A percentile compares a stretch with the other conserved stretches of the same genome.
Evolutionary conservation across 2,329 filamentous ascomycete species (phyloP).

Genomic region (Fusarium beomiforme): DNA sequence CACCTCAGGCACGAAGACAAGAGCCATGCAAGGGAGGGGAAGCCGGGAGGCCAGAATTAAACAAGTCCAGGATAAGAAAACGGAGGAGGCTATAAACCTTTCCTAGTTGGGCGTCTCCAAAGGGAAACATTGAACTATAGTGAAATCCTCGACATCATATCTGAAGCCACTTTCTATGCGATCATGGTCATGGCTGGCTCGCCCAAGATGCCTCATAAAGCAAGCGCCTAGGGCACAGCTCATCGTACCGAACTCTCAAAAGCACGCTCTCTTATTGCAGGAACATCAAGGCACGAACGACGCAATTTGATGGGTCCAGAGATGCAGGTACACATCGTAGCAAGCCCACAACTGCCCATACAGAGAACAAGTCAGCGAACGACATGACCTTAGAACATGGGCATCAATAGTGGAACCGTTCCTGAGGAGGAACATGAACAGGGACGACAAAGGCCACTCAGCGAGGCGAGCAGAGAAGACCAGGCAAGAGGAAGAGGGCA

Average conservation of each 20-base stretch:
- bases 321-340: slow-evolving; percentile 32
- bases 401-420: slow-evolving; percentile 22
- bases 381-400: slow-evolving; percentile 18
- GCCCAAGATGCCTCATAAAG: not conserved
- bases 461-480: slow-evolving; percentile 15
- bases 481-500: not conserved
- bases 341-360: slow-evolving; percentile 10
- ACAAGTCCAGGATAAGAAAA: slow-evolving; percentile 15
- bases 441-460: slow-evolving; percentile 12
- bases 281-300: slow-evolving; percentile 9
- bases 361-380: slow-evolving; percentile 14
- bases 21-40: slow-evolving; percentile 31
- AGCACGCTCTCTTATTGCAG: not conserved
- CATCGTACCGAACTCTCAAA: not conserved
- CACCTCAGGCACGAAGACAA: slow-evolving; percentile 23
- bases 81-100: slow-evolving; percentile 19
- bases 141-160: slow-evolving; percentile 3
- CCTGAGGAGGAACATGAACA: slow-evolving; percentile 15
- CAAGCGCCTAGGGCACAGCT: not conserved
- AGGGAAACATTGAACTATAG: slow-evolving; percentile 16
- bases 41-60: not conserved
- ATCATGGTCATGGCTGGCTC: not conserved
- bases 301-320: slow-evolving; percentile 11
- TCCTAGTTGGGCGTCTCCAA: slow-evolving; percentile 14
- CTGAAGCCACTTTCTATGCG: slow-evolving; percentile 19